These are phyloP conservation scores for Fusarium sp. DNA, from an alignment of 2,329 filamentous ascomycete genomes.

Conservation along the genomic window DNA sequence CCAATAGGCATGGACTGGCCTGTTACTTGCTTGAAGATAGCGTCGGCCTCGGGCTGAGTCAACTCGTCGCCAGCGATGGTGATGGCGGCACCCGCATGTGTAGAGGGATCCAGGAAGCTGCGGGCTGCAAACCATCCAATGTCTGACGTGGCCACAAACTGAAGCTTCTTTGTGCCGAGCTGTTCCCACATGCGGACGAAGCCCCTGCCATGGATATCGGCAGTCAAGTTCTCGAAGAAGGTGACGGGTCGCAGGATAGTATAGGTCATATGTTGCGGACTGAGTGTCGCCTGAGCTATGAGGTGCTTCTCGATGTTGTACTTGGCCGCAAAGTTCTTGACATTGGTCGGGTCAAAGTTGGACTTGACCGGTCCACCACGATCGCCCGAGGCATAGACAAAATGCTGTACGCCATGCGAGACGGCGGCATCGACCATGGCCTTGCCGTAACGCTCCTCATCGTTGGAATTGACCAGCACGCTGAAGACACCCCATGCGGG, in stretches of 20 bases:
- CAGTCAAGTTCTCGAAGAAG: conserved; percentile 65
- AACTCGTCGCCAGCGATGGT: conserved; percentile 34
- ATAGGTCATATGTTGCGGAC: conserved; percentile 58
- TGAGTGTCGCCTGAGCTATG: not conserved
- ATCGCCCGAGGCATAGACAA: conserved; percentile 6
- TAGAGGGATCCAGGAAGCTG: conserved; percentile 49
- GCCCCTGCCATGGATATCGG: conserved; percentile 46
- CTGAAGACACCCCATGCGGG: conserved; percentile 7
- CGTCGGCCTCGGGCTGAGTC: conserved; percentile 24
- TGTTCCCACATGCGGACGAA: conserved; percentile 46
- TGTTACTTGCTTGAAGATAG: conserved; percentile 6
- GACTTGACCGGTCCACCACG: conserved; percentile 1
- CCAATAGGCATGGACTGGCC: conserved; percentile 18
- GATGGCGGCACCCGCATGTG: conserved; percentile 27
- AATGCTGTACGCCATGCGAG: not conserved
- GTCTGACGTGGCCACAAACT: conserved; percentile 53
- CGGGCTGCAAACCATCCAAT: conserved; percentile 57
- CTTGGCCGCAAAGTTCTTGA: not conserved
- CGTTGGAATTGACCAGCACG: conserved; percentile 1
- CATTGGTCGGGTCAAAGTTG: not conserved
- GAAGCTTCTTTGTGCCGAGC: conserved; percentile 43
- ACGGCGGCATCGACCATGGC: not conserved
- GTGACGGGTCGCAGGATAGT: conserved; percentile 69
- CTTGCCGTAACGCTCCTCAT: conserved; percentile 9
- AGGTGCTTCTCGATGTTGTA: conserved; percentile 4